Evolutionary conservation across 768 basidiomycete species (phyloP).

Genomic region (Udeniomyces megalosporus): DNA sequence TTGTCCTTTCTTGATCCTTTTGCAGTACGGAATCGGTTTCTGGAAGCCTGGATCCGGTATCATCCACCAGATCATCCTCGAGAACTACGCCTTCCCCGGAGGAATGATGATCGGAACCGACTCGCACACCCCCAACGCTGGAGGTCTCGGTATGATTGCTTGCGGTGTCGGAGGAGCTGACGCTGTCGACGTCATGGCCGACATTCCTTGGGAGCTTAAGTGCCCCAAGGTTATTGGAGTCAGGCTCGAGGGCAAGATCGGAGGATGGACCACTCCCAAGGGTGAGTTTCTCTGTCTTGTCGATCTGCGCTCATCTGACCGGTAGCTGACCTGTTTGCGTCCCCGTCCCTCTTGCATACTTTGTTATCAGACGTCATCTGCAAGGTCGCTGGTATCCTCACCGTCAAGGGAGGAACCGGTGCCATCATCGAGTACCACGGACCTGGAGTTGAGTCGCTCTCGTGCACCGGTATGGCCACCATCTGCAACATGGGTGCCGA

Average conservation of each 20-base stretch:
- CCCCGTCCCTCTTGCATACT: background rate
- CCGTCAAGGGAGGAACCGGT: conserved; percentile 98
- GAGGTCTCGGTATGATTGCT: conserved; percentile 78
- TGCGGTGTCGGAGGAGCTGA: conserved; percentile 99
- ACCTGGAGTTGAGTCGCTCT: conserved; percentile 84
- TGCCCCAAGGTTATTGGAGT: conserved; percentile 99
- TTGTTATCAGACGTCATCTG: conserved; percentile 71
- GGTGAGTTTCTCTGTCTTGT: conserved; percentile 37
- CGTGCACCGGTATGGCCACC: conserved; percentile 88
- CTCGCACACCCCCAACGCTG: conserved; percentile 97
- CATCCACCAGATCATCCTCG: conserved; percentile 96
- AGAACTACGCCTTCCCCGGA: conserved; percentile 99
- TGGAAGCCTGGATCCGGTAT: conserved; percentile 99
- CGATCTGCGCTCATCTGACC: background rate
- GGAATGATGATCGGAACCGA: conserved; percentile 99
- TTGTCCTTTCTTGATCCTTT: background rate
- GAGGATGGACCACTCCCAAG: conserved; percentile 96
- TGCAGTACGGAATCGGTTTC: conserved; percentile 91
- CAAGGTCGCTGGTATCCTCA: conserved; percentile 96
- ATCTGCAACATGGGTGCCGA: conserved; percentile 99
- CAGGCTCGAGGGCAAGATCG: conserved; percentile 82
- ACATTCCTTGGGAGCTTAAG: conserved; percentile 96
- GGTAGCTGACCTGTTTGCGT: background rate
- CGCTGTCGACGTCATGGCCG: conserved; percentile 98
- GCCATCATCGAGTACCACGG: conserved; percentile 96